phyloP scores from a whole-genome alignment of 768 basidiomycete genomes.

The Tylopilus sp. region DNA sequence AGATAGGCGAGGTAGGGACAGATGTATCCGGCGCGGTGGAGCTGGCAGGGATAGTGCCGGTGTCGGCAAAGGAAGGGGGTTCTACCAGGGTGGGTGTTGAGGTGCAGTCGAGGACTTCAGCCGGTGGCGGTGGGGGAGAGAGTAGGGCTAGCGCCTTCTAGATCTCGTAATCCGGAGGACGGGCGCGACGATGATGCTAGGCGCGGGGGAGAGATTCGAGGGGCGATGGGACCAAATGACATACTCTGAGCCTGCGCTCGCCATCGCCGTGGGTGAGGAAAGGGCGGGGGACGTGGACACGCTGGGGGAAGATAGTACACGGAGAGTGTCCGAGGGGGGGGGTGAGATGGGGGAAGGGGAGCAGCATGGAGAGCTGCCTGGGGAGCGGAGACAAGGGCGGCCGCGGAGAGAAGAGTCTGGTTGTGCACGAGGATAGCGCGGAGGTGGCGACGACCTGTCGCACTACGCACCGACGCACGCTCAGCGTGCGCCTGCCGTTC shows the following conservation, averaged over 20 bases:
- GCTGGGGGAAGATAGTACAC: neutral
- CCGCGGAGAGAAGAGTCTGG: too few species aligned
- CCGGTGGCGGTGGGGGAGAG: conserved; percentile 45
- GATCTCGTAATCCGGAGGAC: conserved; percentile 58
- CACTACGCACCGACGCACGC: too few species aligned
- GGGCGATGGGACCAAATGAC: conserved; percentile 77
- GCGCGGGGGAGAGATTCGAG: conserved; percentile 57
- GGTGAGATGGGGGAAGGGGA: conserved; percentile 24
- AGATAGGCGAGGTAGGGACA: conserved; percentile 51
- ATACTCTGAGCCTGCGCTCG: conserved; percentile 34
- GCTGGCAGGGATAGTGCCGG: conserved; percentile 48
- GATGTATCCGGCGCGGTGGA: conserved; percentile 50
- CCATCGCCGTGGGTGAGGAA: neutral
- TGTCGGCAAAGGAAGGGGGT: conserved; percentile 43
- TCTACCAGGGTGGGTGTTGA: conserved; percentile 22
- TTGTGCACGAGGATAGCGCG: too few species aligned
- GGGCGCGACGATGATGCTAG: conserved; percentile 66
- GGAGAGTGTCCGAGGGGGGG: neutral
- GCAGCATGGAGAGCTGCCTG: conserved; percentile 58
- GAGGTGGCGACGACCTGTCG: too few species aligned
- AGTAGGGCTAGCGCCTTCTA: conserved; percentile 50
- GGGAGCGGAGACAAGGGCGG: conserved; percentile 55
- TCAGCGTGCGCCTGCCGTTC: too few species aligned
- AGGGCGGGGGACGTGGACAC: conserved; percentile 1
- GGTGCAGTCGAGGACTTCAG: conserved; percentile 9